phyloP scores from a whole-genome alignment of 495 filamentous ascomycete genomes.

The Mycothermus thermophilus region DNA sequence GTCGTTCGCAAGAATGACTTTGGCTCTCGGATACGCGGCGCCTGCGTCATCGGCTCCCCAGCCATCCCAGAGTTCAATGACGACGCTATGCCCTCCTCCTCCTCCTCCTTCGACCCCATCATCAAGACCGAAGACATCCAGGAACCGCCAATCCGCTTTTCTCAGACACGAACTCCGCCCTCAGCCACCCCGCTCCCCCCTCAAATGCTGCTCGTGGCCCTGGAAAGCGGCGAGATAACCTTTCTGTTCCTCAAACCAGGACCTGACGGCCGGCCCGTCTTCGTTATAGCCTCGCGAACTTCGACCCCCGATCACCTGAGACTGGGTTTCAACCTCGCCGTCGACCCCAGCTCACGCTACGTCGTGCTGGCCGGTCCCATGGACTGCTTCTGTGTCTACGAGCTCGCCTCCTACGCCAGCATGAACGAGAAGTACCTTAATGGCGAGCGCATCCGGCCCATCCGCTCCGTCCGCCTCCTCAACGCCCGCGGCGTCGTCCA shows the following conservation, averaged over 20 bases:
- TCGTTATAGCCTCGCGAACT: conserved; percentile 38
- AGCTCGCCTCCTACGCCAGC: conserved; percentile 37
- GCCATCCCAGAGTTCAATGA: conserved; percentile 9
- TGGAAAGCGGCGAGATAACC: conserved; percentile 52
- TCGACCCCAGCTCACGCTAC: conserved; percentile 55
- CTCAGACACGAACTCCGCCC: not conserved
- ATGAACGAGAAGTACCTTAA: conserved; percentile 28
- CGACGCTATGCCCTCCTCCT: conserved; percentile 10
- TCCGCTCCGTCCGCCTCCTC: conserved; percentile 40
- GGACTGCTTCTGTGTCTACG: conserved; percentile 42
- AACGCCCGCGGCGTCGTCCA: conserved; percentile 59
- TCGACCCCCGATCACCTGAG: conserved; percentile 48
- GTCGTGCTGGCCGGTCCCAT: conserved; percentile 31
- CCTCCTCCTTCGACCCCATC: not conserved
- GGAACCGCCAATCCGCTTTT: conserved; percentile 7
- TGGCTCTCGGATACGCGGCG: conserved; percentile 52
- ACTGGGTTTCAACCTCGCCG: conserved; percentile 66
- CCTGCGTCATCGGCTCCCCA: conserved; percentile 41
- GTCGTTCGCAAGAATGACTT: conserved; percentile 64
- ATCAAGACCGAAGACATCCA: conserved; percentile 24
- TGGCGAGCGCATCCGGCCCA: conserved; percentile 24
- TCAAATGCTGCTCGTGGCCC: conserved; percentile 59
- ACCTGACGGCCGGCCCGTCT: conserved; percentile 33
- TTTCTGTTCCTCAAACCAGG: conserved; percentile 51
- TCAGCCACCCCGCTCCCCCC: conserved; percentile 39